Conservation (phyloP, 2,329 filamentous ascomycete species). For the Lachnellula suecica region DNA sequence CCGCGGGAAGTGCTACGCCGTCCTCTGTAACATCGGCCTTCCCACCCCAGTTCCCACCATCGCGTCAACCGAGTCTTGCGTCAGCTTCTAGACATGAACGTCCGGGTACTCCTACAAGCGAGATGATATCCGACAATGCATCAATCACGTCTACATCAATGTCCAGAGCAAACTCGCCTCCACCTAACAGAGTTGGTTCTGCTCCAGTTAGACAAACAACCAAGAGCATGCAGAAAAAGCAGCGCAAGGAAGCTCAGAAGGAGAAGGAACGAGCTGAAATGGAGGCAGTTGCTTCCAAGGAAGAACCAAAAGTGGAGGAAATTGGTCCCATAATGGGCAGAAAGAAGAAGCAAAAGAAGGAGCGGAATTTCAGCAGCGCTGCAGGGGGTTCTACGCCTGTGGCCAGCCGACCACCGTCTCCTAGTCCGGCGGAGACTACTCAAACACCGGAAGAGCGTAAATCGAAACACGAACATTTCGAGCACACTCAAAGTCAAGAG, state of each 20-base stretch:
- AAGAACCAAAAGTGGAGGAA: constrained; percentile 37
- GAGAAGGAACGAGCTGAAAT: constrained; percentile 59
- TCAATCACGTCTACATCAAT: constrained; percentile 72
- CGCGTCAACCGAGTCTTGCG: constrained; percentile 49
- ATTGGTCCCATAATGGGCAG: constrained; percentile 73
- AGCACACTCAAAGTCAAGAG: constrained; percentile 7
- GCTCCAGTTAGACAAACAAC: constrained; percentile 69
- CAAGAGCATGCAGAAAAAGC: constrained; percentile 78
- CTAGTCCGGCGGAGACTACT: constrained; percentile 13
- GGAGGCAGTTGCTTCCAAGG: constrained; percentile 42
- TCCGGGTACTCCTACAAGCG: constrained; percentile 73
- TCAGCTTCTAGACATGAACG: constrained; percentile 47
- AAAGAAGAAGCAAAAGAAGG: constrained; percentile 85
- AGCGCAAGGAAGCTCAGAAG: constrained; percentile 66
- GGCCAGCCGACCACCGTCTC: constrained; percentile 27
- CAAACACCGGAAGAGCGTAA: constrained; percentile 6
- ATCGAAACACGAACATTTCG: constrained; percentile 7
- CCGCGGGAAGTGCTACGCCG: constrained; percentile 31
- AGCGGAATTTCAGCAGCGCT: constrained; percentile 44
- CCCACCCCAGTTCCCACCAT: constrained; percentile 41
- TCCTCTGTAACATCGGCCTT: constrained; percentile 35
- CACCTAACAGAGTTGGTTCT: constrained; percentile 63
- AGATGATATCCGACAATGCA: constrained; percentile 73
- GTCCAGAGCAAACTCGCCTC: constrained; percentile 72
- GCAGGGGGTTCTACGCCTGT: constrained; percentile 28